phyloP scores from a whole-genome alignment of 1,139 yeast genomes.

The Blastobotrys elegans region DNA sequence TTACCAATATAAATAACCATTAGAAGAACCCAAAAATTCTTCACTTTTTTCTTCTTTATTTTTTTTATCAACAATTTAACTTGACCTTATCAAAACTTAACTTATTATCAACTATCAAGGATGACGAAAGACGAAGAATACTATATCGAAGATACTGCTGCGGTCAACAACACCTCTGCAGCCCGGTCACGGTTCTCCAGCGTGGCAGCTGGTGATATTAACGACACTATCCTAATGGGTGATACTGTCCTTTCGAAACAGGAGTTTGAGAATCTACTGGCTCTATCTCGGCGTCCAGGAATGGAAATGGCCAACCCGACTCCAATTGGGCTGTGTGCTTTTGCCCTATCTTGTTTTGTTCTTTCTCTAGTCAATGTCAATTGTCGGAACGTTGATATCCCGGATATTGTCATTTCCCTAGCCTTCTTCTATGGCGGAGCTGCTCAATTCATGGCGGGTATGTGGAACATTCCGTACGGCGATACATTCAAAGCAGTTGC shows the following conservation, averaged over 20 bases:
- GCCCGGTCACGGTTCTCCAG: conserved; percentile 28
- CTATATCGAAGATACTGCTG: conserved; percentile 11
- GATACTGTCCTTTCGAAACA: conserved; percentile 58
- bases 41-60: no score
- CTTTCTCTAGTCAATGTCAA: conserved; percentile 58
- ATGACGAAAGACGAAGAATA: conserved; percentile 15
- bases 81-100: neutral
- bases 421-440: conserved; percentile 87
- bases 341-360: conserved; percentile 80
- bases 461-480: conserved; percentile 65
- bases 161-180: conserved; percentile 1
- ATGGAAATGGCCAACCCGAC: conserved; percentile 54
- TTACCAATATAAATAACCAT: no score
- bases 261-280: conserved; percentile 60
- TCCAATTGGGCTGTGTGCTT: conserved; percentile 77
- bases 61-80: no score
- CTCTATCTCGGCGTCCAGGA: conserved; percentile 65
- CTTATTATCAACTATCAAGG: conserved; percentile 1
- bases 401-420: conserved; percentile 60
- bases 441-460: conserved; percentile 67
- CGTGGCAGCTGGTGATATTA: no score
- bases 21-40: no score
- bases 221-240: conserved; percentile 66
- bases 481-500: conserved; percentile 93
- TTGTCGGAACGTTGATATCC: conserved; percentile 51